A percentile compares a stretch with the other conserved stretches of the same genome.
These are phyloP conservation scores for Melanomma pulvis-pyrius DNA, from an alignment of 495 filamentous ascomycete species.

Conservation along the genomic window DNA sequence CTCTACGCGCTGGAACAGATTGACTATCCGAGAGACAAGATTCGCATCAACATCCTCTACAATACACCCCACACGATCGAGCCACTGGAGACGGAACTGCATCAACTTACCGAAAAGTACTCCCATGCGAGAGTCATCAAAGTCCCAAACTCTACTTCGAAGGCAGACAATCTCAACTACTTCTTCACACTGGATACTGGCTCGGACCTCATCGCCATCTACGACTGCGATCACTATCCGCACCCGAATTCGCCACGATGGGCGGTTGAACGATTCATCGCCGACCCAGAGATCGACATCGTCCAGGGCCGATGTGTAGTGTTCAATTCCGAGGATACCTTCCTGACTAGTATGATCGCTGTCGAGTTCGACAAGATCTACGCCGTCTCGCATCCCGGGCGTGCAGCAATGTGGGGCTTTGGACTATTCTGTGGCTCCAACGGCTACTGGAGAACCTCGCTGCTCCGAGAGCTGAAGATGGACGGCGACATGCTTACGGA, in stretches of 20 bases:
- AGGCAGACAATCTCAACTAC: conserved; percentile 50
- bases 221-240: conserved; percentile 50
- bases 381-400: conserved; percentile 49
- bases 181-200: conserved; percentile 45
- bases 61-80: conserved; percentile 48
- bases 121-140: conserved; percentile 45
- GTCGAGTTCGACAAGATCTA: conserved; percentile 53
- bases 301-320: conserved; percentile 51
- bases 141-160: conserved; percentile 47
- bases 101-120: conserved; percentile 32
- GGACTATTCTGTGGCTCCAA: conserved; percentile 50
- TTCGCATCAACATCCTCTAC: conserved; percentile 48
- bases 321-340: conserved; percentile 44
- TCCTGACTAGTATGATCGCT: conserved; percentile 46
- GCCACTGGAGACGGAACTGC: conserved; percentile 43
- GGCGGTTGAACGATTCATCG: conserved; percentile 47
- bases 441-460: conserved; percentile 46
- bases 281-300: conserved; percentile 44
- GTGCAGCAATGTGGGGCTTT: conserved; percentile 46
- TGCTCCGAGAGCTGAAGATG: conserved; percentile 48
- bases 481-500: conserved; percentile 49
- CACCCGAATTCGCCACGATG: conserved; percentile 49
- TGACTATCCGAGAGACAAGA: conserved; percentile 46
- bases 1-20: conserved; percentile 47
- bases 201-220: conserved; percentile 47